Percentiles rank a stretch among this genome's conserved stretches.
Conservation (phyloP, 2,329 filamentous ascomycete genomes). For the Penicillium thymicola region DNA sequence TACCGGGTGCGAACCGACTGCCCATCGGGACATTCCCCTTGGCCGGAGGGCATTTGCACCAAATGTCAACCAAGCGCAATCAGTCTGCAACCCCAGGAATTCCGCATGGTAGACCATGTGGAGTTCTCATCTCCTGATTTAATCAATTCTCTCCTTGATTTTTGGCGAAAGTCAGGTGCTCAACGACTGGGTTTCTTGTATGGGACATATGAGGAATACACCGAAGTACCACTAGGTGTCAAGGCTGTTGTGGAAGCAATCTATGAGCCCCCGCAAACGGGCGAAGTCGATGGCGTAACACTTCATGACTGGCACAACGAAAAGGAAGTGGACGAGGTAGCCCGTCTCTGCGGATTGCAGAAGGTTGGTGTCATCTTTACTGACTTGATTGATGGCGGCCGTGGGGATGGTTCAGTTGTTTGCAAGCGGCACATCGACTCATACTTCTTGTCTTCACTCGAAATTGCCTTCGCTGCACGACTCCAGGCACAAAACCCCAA, state of each 20-base stretch:
- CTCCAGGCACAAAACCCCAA: constrained; percentile 87
- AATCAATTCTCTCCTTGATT: constrained; percentile 85
- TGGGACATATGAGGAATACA: constrained; percentile 84
- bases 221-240: constrained; percentile 85
- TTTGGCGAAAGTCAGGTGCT: constrained; percentile 80
- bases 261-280: constrained; percentile 89
- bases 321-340: constrained; percentile 74
- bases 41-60: constrained; percentile 95
- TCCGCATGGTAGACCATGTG: constrained; percentile 97
- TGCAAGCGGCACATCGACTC: constrained; percentile 97
- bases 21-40: constrained; percentile 86
- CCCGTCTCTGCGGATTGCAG: constrained; percentile 77
- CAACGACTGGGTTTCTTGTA: constrained; percentile 91
- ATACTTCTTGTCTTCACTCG: constrained; percentile 87
- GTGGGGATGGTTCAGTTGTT: constrained; percentile 77
- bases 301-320: constrained; percentile 82
- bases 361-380: constrained; percentile 93
- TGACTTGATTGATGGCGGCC: constrained; percentile 78
- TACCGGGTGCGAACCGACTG: constrained; percentile 86
- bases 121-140: constrained; percentile 85
- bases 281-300: constrained; percentile 84
- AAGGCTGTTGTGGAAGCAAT: constrained; percentile 97
- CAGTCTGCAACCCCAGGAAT: constrained; percentile 86
- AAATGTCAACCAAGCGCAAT: constrained; percentile 98
- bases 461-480: constrained; percentile 83